Percentiles rank a stretch among this genome's conserved stretches.
These are phyloP conservation scores for Boletus nobilissimus DNA, from an alignment of 1,284 basidiomycete species.

Conservation along the genomic window DNA sequence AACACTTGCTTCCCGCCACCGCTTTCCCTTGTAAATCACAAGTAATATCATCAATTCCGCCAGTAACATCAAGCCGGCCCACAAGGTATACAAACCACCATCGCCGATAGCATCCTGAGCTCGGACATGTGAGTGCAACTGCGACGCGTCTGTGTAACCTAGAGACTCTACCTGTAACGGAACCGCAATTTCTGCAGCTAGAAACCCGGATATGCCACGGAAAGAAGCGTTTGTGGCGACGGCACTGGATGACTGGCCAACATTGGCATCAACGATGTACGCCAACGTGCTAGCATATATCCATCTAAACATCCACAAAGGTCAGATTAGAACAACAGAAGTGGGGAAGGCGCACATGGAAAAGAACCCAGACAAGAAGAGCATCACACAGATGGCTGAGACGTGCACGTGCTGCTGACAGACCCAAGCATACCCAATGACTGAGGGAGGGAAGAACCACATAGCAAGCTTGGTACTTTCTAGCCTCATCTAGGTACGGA, in stretches of 20 bases:
- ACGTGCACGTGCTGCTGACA: conserved; percentile 73
- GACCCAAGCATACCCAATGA: conserved; percentile 83
- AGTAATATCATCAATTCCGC: conserved; percentile 54
- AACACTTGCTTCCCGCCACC: conserved; percentile 46
- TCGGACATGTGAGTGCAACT: background rate
- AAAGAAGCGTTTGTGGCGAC: conserved; percentile 78
- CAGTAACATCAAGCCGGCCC: conserved; percentile 63
- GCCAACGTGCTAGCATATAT: conserved; percentile 77
- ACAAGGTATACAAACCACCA: conserved; percentile 70
- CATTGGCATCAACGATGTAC: conserved; percentile 83
- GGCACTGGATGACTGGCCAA: conserved; percentile 76
- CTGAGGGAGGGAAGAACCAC: conserved; percentile 63
- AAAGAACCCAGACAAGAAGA: conserved; percentile 76
- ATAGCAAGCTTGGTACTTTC: conserved; percentile 70
- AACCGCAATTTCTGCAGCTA: conserved; percentile 76
- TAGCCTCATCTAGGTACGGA: conserved; percentile 70
- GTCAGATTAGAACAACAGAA: conserved; percentile 1
- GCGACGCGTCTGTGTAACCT: background rate
- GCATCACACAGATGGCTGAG: conserved; percentile 68
- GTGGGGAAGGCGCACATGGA: conserved; percentile 64
- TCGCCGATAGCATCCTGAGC: conserved; percentile 65
- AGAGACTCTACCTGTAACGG: conserved; percentile 35
- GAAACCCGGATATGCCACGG: conserved; percentile 74
- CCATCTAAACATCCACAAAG: conserved; percentile 56
- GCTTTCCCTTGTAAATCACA: conserved; percentile 55